Evolutionary conservation across 208 protist genomes (phyloP).

Genomic region (Trypanosoma vivax): DNA sequence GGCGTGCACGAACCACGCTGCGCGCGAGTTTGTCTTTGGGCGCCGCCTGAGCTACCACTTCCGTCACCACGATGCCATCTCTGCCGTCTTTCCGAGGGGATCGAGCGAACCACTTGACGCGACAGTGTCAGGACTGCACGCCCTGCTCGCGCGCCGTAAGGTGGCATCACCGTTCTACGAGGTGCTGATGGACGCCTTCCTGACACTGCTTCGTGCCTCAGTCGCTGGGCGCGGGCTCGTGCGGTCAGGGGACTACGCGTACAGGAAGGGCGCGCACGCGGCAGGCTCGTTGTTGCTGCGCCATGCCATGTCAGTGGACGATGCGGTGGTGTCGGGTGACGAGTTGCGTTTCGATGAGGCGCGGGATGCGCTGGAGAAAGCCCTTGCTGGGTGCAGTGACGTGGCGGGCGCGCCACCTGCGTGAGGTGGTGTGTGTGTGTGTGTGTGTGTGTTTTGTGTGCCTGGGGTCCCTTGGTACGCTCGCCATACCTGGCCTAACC

Average conservation of each 20-base stretch:
- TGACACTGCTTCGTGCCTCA: conserved; percentile 70
- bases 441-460: conserved; percentile 1
- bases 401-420: background rate
- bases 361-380: conserved; percentile 33
- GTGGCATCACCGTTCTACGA: conserved; percentile 67
- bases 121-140: conserved; percentile 65
- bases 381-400: conserved; percentile 17
- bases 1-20: conserved; percentile 49
- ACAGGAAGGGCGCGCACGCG: conserved; percentile 19
- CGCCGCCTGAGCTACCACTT: conserved; percentile 76
- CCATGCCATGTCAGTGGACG: conserved; percentile 48
- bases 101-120: conserved; percentile 14
- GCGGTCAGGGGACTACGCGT: conserved; percentile 49
- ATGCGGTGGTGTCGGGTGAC: conserved; percentile 61
- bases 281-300: conserved; percentile 30
- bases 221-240: conserved; percentile 60
- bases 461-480: background rate
- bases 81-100: conserved; percentile 44
- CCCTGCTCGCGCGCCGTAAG: conserved; percentile 24
- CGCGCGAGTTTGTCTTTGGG: conserved; percentile 75
- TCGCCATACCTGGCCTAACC: background rate
- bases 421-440: background rate
- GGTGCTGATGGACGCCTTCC: conserved; percentile 81
- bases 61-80: conserved; percentile 47
- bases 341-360: conserved; percentile 53